A percentile compares a stretch with the other conserved stretches of the same genome.
Evolutionary conservation across 495 filamentous ascomycete genomes (phyloP).

Genomic region (Xylaria venustula): DNA sequence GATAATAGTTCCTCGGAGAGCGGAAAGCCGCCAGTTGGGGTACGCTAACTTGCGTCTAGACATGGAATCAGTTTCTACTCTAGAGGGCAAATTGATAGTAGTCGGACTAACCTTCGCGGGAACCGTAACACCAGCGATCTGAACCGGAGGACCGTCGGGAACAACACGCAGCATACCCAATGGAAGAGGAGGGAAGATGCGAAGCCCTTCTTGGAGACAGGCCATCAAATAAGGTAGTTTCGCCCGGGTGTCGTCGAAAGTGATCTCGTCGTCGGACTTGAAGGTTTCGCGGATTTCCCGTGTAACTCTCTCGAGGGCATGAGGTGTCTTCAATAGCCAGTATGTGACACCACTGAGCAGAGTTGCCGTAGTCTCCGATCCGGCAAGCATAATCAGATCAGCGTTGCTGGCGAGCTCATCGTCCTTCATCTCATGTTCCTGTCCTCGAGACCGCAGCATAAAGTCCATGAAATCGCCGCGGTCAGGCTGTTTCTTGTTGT

Average conservation of each 20-base stretch:
- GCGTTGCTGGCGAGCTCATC: slow-evolving; percentile 43
- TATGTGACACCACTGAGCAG: slow-evolving; percentile 53
- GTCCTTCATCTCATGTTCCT: slow-evolving; percentile 36
- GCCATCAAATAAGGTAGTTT: slow-evolving; percentile 56
- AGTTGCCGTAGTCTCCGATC: slow-evolving; percentile 63
- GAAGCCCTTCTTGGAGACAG: slow-evolving; percentile 56
- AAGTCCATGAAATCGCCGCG: slow-evolving; percentile 33
- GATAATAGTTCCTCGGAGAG: slow-evolving; percentile 42
- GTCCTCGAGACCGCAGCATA: slow-evolving; percentile 25
- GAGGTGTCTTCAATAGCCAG: slow-evolving; percentile 48
- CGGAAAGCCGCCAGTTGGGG: slow-evolving; percentile 41
- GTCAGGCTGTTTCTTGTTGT: slow-evolving; percentile 27
- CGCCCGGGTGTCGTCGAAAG: slow-evolving; percentile 39
- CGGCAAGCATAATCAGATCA: slow-evolving; percentile 49
- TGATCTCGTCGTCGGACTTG: slow-evolving; percentile 50
- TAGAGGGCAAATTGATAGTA: not conserved
- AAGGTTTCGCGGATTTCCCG: slow-evolving; percentile 55
- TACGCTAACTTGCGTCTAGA: slow-evolving; percentile 37
- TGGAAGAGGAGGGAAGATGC: slow-evolving; percentile 58
- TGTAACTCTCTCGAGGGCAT: slow-evolving; percentile 43
- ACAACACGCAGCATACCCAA: slow-evolving; percentile 44
- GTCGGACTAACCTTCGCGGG: slow-evolving; percentile 35
- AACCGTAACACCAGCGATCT: slow-evolving; percentile 46
- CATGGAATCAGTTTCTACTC: slow-evolving; percentile 9
- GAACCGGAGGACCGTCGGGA: slow-evolving; percentile 29